phyloP scores from a whole-genome alignment of 2,329 filamentous ascomycete genomes.

The Microdochium bolleyi region DNA sequence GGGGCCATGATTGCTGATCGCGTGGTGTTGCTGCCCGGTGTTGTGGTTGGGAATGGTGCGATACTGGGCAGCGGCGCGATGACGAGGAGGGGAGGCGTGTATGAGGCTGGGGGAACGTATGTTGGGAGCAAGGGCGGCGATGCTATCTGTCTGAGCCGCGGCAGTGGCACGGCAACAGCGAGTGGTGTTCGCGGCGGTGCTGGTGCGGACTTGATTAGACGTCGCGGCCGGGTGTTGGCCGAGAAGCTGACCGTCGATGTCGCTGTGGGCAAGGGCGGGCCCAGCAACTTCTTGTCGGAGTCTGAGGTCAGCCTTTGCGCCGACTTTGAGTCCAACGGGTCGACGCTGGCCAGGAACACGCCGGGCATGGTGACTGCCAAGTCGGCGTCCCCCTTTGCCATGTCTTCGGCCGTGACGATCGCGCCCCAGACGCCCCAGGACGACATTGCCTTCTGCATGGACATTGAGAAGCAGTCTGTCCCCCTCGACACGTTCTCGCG shows the following conservation, averaged over 20 bases:
- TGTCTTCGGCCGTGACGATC: background rate
- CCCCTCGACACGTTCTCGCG: background rate
- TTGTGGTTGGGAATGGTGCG: conserved; percentile 35
- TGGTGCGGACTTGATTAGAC: background rate
- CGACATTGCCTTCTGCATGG: background rate
- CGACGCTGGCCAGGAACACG: conserved; percentile 1
- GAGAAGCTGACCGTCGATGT: background rate
- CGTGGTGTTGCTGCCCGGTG: conserved; percentile 42
- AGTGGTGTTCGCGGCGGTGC: background rate
- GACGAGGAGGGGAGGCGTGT: conserved; percentile 34
- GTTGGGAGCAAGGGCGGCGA: conserved; percentile 44
- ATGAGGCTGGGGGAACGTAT: conserved; percentile 36
- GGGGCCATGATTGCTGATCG: conserved; percentile 50
- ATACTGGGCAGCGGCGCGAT: conserved; percentile 47
- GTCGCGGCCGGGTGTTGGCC: background rate
- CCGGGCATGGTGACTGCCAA: background rate
- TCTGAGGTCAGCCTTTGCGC: conserved; percentile 1
- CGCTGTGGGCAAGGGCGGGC: background rate
- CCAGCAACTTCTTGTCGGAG: background rate
- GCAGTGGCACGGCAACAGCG: conserved; percentile 4
- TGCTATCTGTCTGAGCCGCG: conserved; percentile 30
- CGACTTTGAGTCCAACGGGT: background rate
- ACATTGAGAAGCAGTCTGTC: background rate
- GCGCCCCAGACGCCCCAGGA: background rate
- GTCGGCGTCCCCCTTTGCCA: background rate